phyloP scores from a whole-genome alignment of 768 basidiomycete species.

The Hypholoma sublateritium region DNA sequence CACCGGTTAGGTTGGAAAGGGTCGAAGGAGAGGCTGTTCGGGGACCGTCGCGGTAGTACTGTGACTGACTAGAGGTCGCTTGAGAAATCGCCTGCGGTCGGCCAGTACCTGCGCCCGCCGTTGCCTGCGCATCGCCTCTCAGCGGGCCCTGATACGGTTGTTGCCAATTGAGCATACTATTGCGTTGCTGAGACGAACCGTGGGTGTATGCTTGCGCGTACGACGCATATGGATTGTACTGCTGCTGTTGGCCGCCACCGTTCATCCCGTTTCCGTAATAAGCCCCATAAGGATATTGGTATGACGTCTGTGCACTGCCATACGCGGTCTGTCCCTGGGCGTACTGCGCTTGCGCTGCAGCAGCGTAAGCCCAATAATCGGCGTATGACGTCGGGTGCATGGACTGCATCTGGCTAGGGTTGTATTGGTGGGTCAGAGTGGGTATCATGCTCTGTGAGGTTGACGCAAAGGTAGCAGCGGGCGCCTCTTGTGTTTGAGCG shows the following conservation, averaged over 20 bases:
- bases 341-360: conserved; percentile 12
- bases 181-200: conserved; percentile 10
- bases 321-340: conserved; percentile 11
- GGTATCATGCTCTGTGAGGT: conserved; percentile 6
- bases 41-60: background rate
- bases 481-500: conserved; percentile 1
- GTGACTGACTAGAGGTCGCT: background rate
- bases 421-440: conserved; percentile 6
- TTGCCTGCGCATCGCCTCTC: conserved; percentile 1
- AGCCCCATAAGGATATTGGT: conserved; percentile 27
- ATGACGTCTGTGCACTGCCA: conserved; percentile 11
- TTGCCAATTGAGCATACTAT: conserved; percentile 31
- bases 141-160: conserved; percentile 30
- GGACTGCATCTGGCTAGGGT: conserved; percentile 6
- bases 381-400: conserved; percentile 25
- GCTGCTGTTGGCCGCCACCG: conserved; percentile 18
- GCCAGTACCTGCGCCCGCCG: background rate
- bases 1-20: too few species aligned
- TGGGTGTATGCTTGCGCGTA: conserved; percentile 26
- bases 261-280: conserved; percentile 24
- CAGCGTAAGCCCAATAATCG: conserved; percentile 36
- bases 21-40: background rate
- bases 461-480: conserved; percentile 5
- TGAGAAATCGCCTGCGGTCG: background rate
- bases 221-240: conserved; percentile 23